Evolutionary conservation across 345 rosid genomes (phyloP).

Genomic region (Hibiscus mutabilis): DNA sequence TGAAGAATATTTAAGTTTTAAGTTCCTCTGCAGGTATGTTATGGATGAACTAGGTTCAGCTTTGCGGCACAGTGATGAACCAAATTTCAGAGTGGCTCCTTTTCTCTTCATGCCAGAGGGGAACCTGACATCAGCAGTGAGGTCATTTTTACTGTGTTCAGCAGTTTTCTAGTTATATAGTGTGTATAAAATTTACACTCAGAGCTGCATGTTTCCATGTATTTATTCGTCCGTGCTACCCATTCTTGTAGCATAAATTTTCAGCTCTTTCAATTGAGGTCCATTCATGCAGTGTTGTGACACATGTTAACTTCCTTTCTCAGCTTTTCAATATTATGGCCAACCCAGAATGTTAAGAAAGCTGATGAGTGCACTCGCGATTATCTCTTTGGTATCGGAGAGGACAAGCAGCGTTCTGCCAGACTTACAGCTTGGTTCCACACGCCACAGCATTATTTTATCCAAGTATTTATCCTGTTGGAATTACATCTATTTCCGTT

Average conservation of each 20-base stretch:
- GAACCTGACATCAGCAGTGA: slow-evolving; percentile 76
- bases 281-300: slow-evolving; percentile 4
- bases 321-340: slow-evolving; percentile 92
- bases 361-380: slow-evolving; percentile 86
- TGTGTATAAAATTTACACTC: neutral
- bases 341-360: slow-evolving; percentile 42
- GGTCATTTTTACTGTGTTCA: slow-evolving; percentile 31
- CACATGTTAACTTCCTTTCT: slow-evolving; percentile 8
- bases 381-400: slow-evolving; percentile 81
- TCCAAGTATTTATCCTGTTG: slow-evolving; percentile 37
- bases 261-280: neutral
- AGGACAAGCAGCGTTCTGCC: slow-evolving; percentile 87
- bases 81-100: slow-evolving; percentile 86
- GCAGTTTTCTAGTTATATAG: neutral
- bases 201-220: neutral
- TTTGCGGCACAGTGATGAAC: slow-evolving; percentile 76
- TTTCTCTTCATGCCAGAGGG: slow-evolving; percentile 90
- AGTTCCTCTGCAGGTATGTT: slow-evolving; percentile 59
- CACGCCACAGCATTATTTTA: slow-evolving; percentile 72
- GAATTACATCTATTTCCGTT: slow-evolving; percentile 11
- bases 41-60: slow-evolving; percentile 98
- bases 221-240: neutral
- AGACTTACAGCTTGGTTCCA: slow-evolving; percentile 91
- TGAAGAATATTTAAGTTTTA: neutral
- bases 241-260: neutral